Base-by-base conservation (phyloP, 805 yeast species). In the Naumovozyma castellii region DNA sequence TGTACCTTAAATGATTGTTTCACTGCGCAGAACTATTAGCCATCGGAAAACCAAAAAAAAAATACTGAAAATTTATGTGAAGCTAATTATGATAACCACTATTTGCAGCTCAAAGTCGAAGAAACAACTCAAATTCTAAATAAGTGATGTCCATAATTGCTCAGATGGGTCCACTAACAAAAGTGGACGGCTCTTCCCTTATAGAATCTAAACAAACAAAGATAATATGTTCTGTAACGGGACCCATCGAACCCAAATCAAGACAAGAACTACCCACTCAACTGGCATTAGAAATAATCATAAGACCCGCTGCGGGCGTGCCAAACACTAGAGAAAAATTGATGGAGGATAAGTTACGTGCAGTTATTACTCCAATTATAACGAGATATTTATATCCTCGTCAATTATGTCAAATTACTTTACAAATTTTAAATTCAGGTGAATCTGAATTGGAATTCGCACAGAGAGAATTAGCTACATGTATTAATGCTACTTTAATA, bases 231-330 rank as follows among this genome's bases (percentile, higher is more conserved):
- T 78, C 95, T 0, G 88, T 90, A 1, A 73, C 88, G 1, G 98
- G 98, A 0, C 98, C 98, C 0, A 72, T 90, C 22, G 97, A 90
- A 53, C 79, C 85, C 9, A 81, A 80, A 56, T 62, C 76, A 12
- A 73, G 90, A 49, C 95, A 87, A 55, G 97, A 90, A 57, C 60
- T 79, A 27, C 95, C 97, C 9, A 79, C 83, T 13, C 67, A 71
- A 34, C 80, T 90, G 13, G 78, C 84, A 14, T 58, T 92, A 14
- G 96, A 87, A 58, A 72, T 92, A 5, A 73, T 76, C 16, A 78
- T 88, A 2, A 68, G 87, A 31, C 96, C 97, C 1, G 76, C 81
- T 17, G 64, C 68, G 12, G 97, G 97, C 1, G 71, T 80, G 2
- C 72, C 94, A 5, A 70, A 72, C 56, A 68, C 90, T 1, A 65